phyloP scores from a whole-genome alignment of 352 stramenopile species.

The Phytophthora cryptogea region DNA sequence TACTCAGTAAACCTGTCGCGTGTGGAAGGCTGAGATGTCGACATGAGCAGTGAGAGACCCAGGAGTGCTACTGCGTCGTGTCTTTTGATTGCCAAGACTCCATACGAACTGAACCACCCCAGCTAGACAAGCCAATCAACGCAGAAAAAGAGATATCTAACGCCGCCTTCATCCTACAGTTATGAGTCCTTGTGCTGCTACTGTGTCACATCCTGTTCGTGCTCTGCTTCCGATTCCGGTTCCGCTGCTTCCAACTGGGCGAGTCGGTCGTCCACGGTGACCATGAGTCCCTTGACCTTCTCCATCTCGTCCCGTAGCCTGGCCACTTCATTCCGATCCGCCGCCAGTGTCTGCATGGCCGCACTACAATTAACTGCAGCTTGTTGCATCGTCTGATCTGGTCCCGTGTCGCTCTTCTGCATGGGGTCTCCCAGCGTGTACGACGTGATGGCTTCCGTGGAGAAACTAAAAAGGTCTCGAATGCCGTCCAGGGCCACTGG shows the following conservation, averaged over 20 bases:
- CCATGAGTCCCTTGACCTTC: constrained; percentile 78
- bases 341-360: constrained; percentile 45
- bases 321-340: constrained; percentile 54
- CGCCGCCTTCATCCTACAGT: constrained; percentile 21
- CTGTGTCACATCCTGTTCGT: constrained; percentile 7
- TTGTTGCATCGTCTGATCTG: constrained; percentile 21
- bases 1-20: constrained; percentile 18
- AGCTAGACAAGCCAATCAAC: constrained; percentile 27
- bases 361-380: constrained; percentile 38
- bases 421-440: constrained; percentile 81
- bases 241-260: constrained; percentile 58
- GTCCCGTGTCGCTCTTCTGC: constrained; percentile 14
- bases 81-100: constrained; percentile 25
- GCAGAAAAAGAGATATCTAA: constrained; percentile 39
- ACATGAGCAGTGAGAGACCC: constrained; percentile 2
- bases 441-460: constrained; percentile 69
- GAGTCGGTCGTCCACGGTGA: constrained; percentile 75
- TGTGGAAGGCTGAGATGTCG: constrained; percentile 17
- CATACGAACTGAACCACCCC: constrained; percentile 5
- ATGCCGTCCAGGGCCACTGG: constrained; percentile 62
- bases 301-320: constrained; percentile 71
- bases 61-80: neutral
- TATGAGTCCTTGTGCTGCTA: constrained; percentile 4
- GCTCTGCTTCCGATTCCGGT: constrained; percentile 43
- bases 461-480: constrained; percentile 74